Base-by-base conservation (phyloP, 768 basidiomycete species). In the Podaxis mareebaensis region DNA sequence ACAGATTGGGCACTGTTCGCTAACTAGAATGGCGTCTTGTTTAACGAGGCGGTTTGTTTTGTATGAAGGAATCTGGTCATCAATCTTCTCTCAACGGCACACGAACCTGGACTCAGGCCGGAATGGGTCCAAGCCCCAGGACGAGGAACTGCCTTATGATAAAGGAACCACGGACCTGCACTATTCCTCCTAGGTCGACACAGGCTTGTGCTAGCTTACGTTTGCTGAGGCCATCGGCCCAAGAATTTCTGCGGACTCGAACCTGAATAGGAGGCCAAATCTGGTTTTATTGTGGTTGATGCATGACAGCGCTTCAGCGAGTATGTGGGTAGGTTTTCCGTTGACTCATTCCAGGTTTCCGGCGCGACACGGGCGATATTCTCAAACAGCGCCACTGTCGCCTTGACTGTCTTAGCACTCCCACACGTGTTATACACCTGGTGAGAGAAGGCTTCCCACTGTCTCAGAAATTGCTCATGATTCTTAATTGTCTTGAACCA, bases 21-120 rank as follows among this genome's bases (percentile, higher is more conserved):
- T 28, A 52, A 40, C 49, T 52, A 33, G 48, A 26, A 26, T n/a
- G 15, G 38, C 30, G 24, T 24, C 20, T 20, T 39, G 36, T 40
- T 13, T n/a, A 52, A 26, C 24, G 38, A 52, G 22, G 17, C 39
- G 33, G 59, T 52, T 60, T 60, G 49, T 53, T 60, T 60, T 28
- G 36, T 20, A 5, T 51, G 49, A 24, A 38, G 30, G 22, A 40
- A n/a, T 56, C 54, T 40, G 20, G 20, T 56, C 36, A 56, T 28
- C 38, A 20, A 56, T 56, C 36, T 39, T 22, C 54, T 36, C n/a
- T 26, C 54, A 11, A n/a, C 12, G 17, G 39, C 22, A 40, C 20
- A 11, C 54, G 33, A 39, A n/a, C 22, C 26, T n/a, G 30, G 54
- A 10, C 10, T 40, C 17, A 13, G 33, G 5, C 17, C 30, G 20